These are phyloP conservation scores for Ogataea neopini DNA, from an alignment of 805 yeast genomes.

Conservation along the genomic window DNA sequence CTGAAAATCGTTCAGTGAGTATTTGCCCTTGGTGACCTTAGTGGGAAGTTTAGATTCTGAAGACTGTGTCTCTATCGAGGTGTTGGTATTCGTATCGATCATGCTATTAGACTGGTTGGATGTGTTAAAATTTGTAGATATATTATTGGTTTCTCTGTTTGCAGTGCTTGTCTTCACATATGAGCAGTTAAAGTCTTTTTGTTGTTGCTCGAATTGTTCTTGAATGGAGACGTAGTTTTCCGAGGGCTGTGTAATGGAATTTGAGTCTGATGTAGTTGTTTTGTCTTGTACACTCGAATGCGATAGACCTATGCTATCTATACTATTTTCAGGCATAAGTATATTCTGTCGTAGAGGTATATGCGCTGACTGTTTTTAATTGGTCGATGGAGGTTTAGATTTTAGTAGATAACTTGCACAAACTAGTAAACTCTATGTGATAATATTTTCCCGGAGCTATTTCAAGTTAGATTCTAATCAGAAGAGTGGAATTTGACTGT, in stretches of 20 bases:
- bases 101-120: background rate
- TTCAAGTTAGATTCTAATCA: no score
- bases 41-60: slow-evolving; percentile 3
- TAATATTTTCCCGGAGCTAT: no score
- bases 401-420: no score
- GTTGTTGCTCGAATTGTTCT: slow-evolving; percentile 14
- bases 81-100: no score
- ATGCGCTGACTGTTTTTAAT: no score
- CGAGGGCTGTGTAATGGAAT: background rate
- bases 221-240: slow-evolving; percentile 9
- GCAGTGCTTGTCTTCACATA: background rate
- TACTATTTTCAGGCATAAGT: background rate
- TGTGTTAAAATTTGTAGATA: background rate
- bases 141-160: background rate
- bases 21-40: slow-evolving; percentile 53
- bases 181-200: slow-evolving; percentile 2
- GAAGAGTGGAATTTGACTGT: no score
- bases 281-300: background rate
- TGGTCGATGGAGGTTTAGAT: no score
- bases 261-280: background rate
- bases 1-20: slow-evolving; percentile 55
- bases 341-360: background rate
- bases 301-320: background rate
- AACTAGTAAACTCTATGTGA: no score
- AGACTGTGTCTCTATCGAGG: background rate